These are phyloP conservation scores for Friedmanniomyces simplex DNA, from an alignment of 495 filamentous ascomycete genomes.

Conservation along the genomic window DNA sequence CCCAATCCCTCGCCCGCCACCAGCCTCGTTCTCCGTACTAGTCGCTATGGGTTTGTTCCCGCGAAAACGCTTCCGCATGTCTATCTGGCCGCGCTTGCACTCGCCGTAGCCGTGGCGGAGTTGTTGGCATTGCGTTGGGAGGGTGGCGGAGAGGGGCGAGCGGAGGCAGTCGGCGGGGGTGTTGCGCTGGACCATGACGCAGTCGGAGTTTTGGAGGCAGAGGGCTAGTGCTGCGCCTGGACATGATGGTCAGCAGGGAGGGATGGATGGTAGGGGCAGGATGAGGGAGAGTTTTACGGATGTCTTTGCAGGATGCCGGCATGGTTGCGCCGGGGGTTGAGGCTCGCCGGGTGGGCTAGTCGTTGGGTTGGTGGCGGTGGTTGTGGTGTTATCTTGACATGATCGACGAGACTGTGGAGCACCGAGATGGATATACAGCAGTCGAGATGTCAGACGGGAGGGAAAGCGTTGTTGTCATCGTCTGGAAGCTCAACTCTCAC, in stretches of 20 bases:
- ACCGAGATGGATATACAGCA: too few relatives aligned
- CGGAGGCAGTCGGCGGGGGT: constrained; percentile 79
- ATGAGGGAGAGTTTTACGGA: constrained; percentile 64
- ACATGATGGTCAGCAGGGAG: constrained; percentile 5
- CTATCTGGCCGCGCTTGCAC: constrained; percentile 91
- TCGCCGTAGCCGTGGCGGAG: constrained; percentile 84
- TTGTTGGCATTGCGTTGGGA: constrained; percentile 84
- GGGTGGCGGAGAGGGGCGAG: constrained; percentile 59
- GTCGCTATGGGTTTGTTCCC: constrained; percentile 82
- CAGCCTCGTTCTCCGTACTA: constrained; percentile 49
- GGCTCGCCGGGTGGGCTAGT: too few relatives aligned
- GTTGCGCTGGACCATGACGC: constrained; percentile 83
- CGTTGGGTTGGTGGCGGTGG: too few relatives aligned
- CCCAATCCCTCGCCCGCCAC: constrained; percentile 29
- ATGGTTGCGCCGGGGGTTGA: constrained; percentile 42
- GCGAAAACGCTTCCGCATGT: constrained; percentile 97
- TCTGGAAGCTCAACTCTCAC: not conserved
- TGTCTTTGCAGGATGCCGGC: constrained; percentile 94
- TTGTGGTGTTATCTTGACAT: too few relatives aligned
- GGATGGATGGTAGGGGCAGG: constrained; percentile 2
- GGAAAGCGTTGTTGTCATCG: too few relatives aligned
- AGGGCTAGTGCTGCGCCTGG: constrained; percentile 79
- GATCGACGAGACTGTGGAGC: too few relatives aligned
- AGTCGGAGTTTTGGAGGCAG: constrained; percentile 92
- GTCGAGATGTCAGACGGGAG: too few relatives aligned